Evolutionary conservation across 2,329 filamentous ascomycete genomes (phyloP).

Genomic region (Aspergillus texensis): DNA sequence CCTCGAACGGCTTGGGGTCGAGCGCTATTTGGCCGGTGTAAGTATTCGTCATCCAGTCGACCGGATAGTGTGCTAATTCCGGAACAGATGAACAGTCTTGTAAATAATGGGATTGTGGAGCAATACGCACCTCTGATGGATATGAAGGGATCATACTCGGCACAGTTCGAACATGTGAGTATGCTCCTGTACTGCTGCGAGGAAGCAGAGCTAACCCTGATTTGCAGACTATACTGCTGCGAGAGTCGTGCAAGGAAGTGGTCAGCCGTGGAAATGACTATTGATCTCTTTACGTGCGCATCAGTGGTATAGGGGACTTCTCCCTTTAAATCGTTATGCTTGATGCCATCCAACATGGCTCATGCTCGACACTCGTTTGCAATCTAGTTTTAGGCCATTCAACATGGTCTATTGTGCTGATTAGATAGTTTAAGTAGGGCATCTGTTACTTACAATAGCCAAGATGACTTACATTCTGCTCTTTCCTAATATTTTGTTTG

Average conservation of each 20-base stretch:
- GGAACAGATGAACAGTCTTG: constrained; percentile 58
- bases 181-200: background rate
- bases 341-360: constrained; percentile 5
- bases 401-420: background rate
- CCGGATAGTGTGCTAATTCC: constrained; percentile 8
- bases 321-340: background rate
- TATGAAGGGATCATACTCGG: constrained; percentile 62
- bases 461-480: background rate
- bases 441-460: background rate
- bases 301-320: background rate
- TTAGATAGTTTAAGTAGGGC: background rate
- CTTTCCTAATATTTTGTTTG: background rate
- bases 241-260: constrained; percentile 52
- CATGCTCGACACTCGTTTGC: background rate
- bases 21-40: constrained; percentile 62
- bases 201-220: constrained; percentile 4
- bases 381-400: background rate
- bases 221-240: constrained; percentile 52
- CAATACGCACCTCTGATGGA: constrained; percentile 61
- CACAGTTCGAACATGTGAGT: constrained; percentile 64
- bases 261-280: constrained; percentile 58
- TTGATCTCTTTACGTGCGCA: constrained; percentile 27
- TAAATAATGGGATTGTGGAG: constrained; percentile 61
- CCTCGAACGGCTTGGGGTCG: constrained; percentile 63
- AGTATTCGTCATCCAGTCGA: constrained; percentile 23